Evolutionary conservation across 2,329 filamentous ascomycete species (phyloP), one percentile per base, ranked within the genome.

Genomic region (Bipolaris oryzae): DNA sequence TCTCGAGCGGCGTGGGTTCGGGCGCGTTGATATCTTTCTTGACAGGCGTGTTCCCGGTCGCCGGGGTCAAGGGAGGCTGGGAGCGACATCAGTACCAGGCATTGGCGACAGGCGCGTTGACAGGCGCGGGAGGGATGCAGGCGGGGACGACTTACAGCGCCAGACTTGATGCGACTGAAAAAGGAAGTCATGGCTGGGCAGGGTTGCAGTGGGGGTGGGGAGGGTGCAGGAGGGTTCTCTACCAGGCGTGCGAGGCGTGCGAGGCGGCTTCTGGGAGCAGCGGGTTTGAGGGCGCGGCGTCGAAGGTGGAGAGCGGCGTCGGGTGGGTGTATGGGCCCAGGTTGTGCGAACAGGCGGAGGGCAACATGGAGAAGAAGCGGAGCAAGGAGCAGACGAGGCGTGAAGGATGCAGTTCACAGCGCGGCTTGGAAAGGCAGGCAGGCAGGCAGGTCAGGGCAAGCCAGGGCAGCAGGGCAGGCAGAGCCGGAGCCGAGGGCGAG

Each of bases 21-120:
- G 81, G 82, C 64, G 81, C 80, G 72, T 84, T 81, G 57, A 80
- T 78, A 66, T 88, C 85, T 71, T 86, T 87, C 78, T 87, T 88
- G 55, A 80, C 72, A 35, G 84, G 79, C 41, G 78, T 73, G 60
- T 76, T 73, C 64, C 75, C 77, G 54, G 78, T 71, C 39, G 78
- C 74, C 68, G 81, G 79, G 68, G 75, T 80, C 58, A 78, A 74
- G 52, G 81, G 77, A 66, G 76, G 78, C 82, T 85, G 68, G 41
- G 28, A 18, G 52, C 41, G 18, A 16, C 23, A 61, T 69, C 58
- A 61, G 63, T 59, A 59, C 46, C 48, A 61, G 67, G 53, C 63
- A 69, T 69, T 71, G 66, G 43, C 20, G 21, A 28, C 21, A 15
- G 43, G 31, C 23, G 43, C 43, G 42, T 55, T 18, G 25, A 16